Evolutionary conservation across 257 asterid genomes (phyloP), one percentile per base, ranked within the genome.

Genomic region (Solanum chiquidenum): DNA sequence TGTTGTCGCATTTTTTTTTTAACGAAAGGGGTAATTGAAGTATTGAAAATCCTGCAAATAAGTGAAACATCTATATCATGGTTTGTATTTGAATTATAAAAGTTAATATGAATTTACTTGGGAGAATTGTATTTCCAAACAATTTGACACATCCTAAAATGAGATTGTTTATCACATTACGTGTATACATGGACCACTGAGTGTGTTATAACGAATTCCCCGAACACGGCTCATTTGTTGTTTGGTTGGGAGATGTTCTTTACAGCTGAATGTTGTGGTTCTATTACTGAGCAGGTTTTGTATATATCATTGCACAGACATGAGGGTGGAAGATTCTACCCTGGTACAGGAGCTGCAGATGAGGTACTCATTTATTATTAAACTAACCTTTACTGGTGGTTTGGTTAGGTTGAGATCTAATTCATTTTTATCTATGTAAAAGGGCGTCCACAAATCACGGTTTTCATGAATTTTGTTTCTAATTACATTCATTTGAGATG

Each of bases 301-400:
- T 96, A 97, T 89, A 86, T 97, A 89, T 97, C 99, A n/a, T 86
- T 97, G 92, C 99, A 97, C 87, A 94, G 99, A 90, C 97, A 97
- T 69, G 98, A 97, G 93, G 97, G 94, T 90, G 99, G 99, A 68
- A 93, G 90, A 89, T 97, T 97, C 87, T 97, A 97, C 90, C 99
- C 99, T 82, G 99, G 99, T 87, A 95, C 99, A 69, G 99, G 99
- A 90, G 96, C 99, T 89, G 98, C 98, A 76, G 86, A 91, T 91
- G 98, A 97, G 98, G 99, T 97, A 92, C 34, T 87, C 83, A 16
- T 66, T 86, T 85, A 35, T 40, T 14, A 27, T 80, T 23, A 27
- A 29, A 44, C 25, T 52, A 52, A 49, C 21, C 85, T 38, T 79
- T 31, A 18, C 16, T 18, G 60, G 35, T 40, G 2, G 84, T 49